phyloP scores from a whole-genome alignment of 306 rosid genomes.

The Casuarina glauca region DNA sequence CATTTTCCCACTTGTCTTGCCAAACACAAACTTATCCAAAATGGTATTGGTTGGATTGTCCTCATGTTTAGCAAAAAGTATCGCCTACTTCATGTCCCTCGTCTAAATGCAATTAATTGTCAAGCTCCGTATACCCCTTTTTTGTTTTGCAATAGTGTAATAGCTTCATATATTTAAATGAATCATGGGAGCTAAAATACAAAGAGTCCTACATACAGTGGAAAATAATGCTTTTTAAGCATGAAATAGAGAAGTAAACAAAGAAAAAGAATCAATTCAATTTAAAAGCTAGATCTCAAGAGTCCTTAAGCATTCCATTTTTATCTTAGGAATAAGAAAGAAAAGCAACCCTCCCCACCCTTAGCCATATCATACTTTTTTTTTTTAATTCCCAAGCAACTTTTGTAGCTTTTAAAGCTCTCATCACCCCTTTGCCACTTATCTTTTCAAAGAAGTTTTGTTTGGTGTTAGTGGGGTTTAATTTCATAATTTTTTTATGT shows the following conservation, averaged over 20 bases:
- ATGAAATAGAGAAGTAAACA: not conserved
- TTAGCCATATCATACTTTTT: no score
- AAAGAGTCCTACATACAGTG: constrained; percentile 73
- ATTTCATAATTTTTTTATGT: no score
- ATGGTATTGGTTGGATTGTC: constrained; percentile 34
- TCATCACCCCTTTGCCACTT: no score
- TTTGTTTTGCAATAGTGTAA: no score
- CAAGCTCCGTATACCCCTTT: no score
- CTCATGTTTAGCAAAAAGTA: constrained; percentile 29
- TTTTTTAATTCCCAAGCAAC: no score
- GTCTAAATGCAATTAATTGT: constrained; percentile 19
- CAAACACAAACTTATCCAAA: constrained; percentile 29
- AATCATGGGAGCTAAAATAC: constrained; percentile 58
- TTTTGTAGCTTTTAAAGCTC: no score
- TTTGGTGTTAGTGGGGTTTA: no score
- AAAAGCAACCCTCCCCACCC: not conserved
- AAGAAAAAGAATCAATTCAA: not conserved
- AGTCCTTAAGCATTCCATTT: constrained; percentile 2
- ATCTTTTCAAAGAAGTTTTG: no score
- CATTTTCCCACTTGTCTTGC: constrained; percentile 31
- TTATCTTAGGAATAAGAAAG: not conserved
- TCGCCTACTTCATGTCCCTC: constrained; percentile 44
- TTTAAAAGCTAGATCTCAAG: constrained; percentile 9
- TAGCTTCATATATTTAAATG: constrained; percentile 9
- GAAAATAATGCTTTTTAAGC: not conserved